Conservation (phyloP, 768 basidiomycete genomes). For the Boletus vermiculosoides region DNA sequence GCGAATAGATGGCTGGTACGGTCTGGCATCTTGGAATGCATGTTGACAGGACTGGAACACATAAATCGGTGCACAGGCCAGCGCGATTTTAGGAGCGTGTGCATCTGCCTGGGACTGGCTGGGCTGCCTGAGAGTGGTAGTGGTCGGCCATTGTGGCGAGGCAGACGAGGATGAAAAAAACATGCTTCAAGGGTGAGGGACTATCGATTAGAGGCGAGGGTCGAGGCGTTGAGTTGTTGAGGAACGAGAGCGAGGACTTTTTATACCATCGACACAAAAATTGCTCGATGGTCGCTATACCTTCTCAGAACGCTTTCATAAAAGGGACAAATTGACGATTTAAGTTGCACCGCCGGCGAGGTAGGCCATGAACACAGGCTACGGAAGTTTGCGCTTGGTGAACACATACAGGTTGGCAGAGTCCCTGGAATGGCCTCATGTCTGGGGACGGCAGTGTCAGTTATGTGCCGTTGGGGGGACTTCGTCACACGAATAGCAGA, state of each 20-base stretch:
- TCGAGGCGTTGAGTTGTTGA: too few species aligned
- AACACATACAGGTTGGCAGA: constrained; percentile 1
- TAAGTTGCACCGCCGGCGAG: neutral
- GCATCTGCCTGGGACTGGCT: too few species aligned
- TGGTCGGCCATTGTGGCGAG: neutral
- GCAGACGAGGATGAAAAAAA: neutral
- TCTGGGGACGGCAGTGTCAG: neutral
- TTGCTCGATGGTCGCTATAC: neutral
- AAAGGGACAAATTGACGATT: neutral
- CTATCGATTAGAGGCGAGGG: neutral
- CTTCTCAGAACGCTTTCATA: too few species aligned
- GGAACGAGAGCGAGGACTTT: neutral
- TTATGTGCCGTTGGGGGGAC: neutral
- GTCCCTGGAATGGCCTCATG: too few species aligned
- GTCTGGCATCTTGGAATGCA: neutral
- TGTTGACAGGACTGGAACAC: neutral
- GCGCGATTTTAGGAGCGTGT: neutral
- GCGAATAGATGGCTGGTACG: neutral
- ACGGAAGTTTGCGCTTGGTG: neutral
- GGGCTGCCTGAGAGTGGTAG: neutral
- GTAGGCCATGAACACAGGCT: neutral
- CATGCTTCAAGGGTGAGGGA: constrained; percentile 2
- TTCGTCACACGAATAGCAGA: neutral
- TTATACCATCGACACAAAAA: neutral
- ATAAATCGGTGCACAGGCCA: neutral